Evolutionary conservation across 495 filamentous ascomycete species (phyloP).

Genomic region (Pyrenopolyporus hunteri): DNA sequence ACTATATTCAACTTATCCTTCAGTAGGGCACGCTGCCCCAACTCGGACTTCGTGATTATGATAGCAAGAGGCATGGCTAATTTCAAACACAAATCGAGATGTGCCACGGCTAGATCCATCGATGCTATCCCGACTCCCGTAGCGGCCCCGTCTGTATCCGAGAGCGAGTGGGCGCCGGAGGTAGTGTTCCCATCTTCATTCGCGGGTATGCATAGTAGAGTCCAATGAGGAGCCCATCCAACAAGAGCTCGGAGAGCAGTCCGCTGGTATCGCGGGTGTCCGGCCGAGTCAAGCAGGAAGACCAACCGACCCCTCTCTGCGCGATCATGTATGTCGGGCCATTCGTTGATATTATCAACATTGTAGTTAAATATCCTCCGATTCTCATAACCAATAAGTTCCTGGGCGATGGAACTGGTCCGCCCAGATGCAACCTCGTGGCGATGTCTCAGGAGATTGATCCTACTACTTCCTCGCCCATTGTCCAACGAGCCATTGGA

Average conservation of each 20-base stretch:
- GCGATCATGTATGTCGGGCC: constrained; percentile 90
- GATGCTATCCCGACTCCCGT: constrained; percentile 48
- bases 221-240: constrained; percentile 96
- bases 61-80: constrained; percentile 76
- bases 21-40: constrained; percentile 74
- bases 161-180: constrained; percentile 56
- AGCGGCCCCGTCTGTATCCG: constrained; percentile 51
- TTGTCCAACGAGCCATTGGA: constrained; percentile 90
- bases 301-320: constrained; percentile 77
- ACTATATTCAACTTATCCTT: constrained; percentile 71
- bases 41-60: constrained; percentile 87
- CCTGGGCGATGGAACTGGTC: constrained; percentile 91
- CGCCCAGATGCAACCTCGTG: constrained; percentile 91
- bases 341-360: constrained; percentile 83
- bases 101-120: constrained; percentile 74
- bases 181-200: constrained; percentile 65
- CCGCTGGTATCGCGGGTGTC: constrained; percentile 82
- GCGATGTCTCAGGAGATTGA: constrained; percentile 88
- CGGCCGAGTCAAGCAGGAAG: constrained; percentile 88
- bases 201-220: constrained; percentile 83
- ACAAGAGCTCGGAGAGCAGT: constrained; percentile 88
- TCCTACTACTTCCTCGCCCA: constrained; percentile 83
- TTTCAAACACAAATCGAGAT: constrained; percentile 86
- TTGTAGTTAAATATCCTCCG: constrained; percentile 84
- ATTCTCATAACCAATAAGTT: constrained; percentile 81